phyloP scores from a whole-genome alignment of 192 early-diverging fungal species.

The Coemansia sp. region DNA sequence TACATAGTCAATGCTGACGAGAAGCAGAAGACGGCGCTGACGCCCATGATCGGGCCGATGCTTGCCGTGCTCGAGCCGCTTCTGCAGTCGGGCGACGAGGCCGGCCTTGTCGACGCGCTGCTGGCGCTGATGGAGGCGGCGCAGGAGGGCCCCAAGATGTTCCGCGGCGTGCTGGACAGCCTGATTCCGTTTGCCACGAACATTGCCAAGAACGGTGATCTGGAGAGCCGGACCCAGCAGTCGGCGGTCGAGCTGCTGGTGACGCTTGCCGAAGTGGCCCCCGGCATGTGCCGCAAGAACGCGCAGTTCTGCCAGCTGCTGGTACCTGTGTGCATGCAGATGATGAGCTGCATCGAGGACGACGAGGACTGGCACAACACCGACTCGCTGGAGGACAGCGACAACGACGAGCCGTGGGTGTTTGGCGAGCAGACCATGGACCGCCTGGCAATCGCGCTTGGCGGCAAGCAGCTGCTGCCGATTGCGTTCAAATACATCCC shows the following conservation, averaged over 20 bases:
- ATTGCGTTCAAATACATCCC: conserved; percentile 87
- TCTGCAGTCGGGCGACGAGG: conserved; percentile 67
- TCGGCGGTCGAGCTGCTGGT: conserved; percentile 88
- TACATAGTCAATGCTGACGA: conserved; percentile 71
- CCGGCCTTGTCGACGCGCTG: conserved; percentile 67
- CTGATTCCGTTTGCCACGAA: conserved; percentile 71
- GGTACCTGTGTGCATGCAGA: conserved; percentile 86
- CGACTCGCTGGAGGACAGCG: conserved; percentile 84
- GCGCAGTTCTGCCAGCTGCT: conserved; percentile 71
- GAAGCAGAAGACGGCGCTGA: conserved; percentile 42
- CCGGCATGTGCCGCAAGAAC: conserved; percentile 89
- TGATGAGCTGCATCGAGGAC: conserved; percentile 90
- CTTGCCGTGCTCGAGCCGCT: conserved; percentile 75
- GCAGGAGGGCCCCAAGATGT: conserved; percentile 75
- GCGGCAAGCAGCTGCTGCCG: conserved; percentile 87
- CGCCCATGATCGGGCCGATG: conserved; percentile 72
- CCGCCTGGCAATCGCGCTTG: conserved; percentile 77
- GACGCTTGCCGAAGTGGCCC: conserved; percentile 84
- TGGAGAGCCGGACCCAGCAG: conserved; percentile 83
- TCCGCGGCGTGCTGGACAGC: conserved; percentile 73
- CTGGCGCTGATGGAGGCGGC: conserved; percentile 84
- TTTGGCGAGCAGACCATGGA: conserved; percentile 97
- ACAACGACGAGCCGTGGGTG: conserved; percentile 83
- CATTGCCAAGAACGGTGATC: conserved; percentile 74
- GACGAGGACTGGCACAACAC: conserved; percentile 89